Conservation (phyloP, 208 protist species). For the Trypanosoma brucei region DNA sequence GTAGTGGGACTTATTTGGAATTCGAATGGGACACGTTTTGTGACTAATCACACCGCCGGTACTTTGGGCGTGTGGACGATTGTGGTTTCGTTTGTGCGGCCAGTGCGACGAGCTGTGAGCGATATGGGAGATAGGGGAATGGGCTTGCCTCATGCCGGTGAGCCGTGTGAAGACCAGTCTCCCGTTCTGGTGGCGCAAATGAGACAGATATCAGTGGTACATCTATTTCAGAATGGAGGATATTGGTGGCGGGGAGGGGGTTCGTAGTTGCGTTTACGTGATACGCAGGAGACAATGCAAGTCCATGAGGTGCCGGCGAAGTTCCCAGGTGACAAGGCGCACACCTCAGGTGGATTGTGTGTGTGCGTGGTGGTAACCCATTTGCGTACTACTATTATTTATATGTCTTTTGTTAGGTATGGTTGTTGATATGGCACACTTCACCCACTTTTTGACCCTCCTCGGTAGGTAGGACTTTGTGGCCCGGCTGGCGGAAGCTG, state of each 20-base stretch:
- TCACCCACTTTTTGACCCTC: too few relatives aligned
- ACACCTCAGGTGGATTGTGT: too few relatives aligned
- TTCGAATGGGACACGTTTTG: slow-evolving; percentile 70
- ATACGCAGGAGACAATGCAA: too few relatives aligned
- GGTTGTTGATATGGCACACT: too few relatives aligned
- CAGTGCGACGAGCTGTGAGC: neutral
- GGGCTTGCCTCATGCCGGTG: neutral
- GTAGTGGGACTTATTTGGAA: slow-evolving; percentile 78
- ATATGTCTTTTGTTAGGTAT: too few relatives aligned
- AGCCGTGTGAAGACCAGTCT: neutral
- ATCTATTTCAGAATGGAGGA: neutral
- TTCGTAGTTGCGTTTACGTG: too few relatives aligned
- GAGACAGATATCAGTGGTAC: neutral
- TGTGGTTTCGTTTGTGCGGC: slow-evolving; percentile 37
- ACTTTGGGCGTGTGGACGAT: slow-evolving; percentile 65
- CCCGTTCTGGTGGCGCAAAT: neutral
- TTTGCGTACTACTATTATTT: too few relatives aligned
- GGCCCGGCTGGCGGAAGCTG: too few relatives aligned
- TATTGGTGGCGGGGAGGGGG: neutral
- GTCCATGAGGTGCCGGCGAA: too few relatives aligned
- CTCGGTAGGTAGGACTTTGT: too few relatives aligned
- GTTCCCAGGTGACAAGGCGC: too few relatives aligned
- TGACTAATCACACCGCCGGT: slow-evolving; percentile 75
- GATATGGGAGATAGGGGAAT: neutral
- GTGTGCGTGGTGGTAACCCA: too few relatives aligned